A percentile compares a stretch with the other conserved stretches of the same genome.
These are phyloP conservation scores for Lentinula detonsa DNA, from an alignment of 768 basidiomycete species.

Conservation along the genomic window DNA sequence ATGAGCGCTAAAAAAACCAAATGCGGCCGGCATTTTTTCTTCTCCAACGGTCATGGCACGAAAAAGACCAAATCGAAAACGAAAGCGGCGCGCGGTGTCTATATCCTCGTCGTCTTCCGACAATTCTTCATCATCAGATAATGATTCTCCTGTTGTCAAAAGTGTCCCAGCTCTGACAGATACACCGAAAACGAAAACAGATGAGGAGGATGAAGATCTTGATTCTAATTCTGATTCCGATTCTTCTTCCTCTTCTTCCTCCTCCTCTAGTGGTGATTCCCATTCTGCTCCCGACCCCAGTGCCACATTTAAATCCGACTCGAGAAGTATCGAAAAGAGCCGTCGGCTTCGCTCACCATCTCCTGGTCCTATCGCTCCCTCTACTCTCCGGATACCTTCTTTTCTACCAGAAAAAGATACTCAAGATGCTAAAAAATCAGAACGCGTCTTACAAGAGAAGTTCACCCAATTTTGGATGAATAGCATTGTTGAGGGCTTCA, in stretches of 20 bases:
- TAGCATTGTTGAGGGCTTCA: constrained; percentile 75
- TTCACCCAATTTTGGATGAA: constrained; percentile 89
- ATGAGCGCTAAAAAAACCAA: background rate
- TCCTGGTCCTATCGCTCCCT: constrained; percentile 41
- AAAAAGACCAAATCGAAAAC: constrained; percentile 42
- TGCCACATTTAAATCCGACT: constrained; percentile 9
- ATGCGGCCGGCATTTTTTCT: constrained; percentile 11
- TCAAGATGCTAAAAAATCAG: constrained; percentile 30
- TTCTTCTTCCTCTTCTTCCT: constrained; percentile 8
- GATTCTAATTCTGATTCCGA: constrained; percentile 15
- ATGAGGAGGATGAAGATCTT: background rate
- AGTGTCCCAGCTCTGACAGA: constrained; percentile 2
- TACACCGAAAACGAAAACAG: background rate
- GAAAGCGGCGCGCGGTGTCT: constrained; percentile 44
- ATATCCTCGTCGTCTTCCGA: constrained; percentile 34
- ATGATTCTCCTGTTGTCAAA: constrained; percentile 13
- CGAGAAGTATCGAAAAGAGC: background rate
- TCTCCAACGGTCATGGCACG: constrained; percentile 24
- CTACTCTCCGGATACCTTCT: constrained; percentile 42
- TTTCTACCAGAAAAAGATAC: constrained; percentile 38
- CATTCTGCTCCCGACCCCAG: background rate
- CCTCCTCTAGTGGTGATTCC: constrained; percentile 12
- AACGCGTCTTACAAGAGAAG: constrained; percentile 52
- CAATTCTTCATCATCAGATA: constrained; percentile 22
- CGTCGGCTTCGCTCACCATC: constrained; percentile 22